Base-by-base conservation (phyloP, 768 basidiomycete species). In the Suillus clintonianus region DNA sequence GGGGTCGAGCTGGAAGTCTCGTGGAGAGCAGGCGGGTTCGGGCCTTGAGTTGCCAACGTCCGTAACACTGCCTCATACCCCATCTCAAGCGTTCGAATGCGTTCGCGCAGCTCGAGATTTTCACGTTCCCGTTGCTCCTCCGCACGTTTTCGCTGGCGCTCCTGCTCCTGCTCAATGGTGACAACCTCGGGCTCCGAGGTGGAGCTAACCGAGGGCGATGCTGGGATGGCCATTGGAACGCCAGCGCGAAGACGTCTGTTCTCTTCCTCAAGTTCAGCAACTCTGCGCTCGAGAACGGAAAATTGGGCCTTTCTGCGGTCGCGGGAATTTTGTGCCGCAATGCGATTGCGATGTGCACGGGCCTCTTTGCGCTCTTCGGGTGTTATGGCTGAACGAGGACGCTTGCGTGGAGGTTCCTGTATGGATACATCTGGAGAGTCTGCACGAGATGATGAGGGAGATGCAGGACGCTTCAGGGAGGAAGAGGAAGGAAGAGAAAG, bases 311-410 rank as follows among this genome's bases (percentile, higher is more conserved):
- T 97, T 62, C 94, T 86, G 69, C 91, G 85, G 79, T 97, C 95
- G 51, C 95, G 89, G 13, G 91, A 93, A 79, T 95, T 91, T 81
- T 97, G 95, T 6, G 94, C 94, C 2, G 95, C 95, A 74, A 96
- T 93, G 58, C 94, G 86, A 78, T 97, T 97, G 62, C 95, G 88
- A 78, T 95, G 92, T 17, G 92, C 94, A 67, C 95, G 84, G 55
- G 91, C 92, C 74, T 94, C 93, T 69, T 87, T 91, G 76, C 91
- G 90, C 71, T 94, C 91, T 65, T 94, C 92, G 0, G 89, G 80
- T 7, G 86, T 80, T 30, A 82, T 54, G 11, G 84, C 83, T 9
- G 88, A 82, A 69, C 92, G 89, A 39, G 86, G 74, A 34, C 92
- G 91, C 73, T 94, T 94, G 68, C 91, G 89, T 34, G 91, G 84